Percentiles rank a stretch among this genome's conserved stretches.
Evolutionary conservation across 352 stramenopile species (phyloP).

Genomic region (Elongisporangium prolatum): DNA sequence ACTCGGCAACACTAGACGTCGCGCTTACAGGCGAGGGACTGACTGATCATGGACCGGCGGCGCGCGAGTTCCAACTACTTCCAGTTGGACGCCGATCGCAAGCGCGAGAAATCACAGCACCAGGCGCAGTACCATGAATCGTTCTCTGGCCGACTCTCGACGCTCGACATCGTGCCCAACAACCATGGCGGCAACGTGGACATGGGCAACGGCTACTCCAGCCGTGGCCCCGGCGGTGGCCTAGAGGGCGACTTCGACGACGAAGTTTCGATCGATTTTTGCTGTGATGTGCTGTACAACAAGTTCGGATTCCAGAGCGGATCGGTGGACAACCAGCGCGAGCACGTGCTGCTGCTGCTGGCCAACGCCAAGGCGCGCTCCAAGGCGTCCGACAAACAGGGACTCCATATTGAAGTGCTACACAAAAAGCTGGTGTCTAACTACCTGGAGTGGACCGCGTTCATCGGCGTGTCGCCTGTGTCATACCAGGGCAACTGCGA

Average conservation of each 20-base stretch:
- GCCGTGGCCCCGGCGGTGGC: constrained; percentile 26
- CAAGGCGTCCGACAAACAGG: constrained; percentile 33
- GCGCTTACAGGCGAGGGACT: not conserved
- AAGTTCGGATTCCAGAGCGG: constrained; percentile 77
- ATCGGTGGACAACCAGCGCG: constrained; percentile 69
- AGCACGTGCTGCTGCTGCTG: constrained; percentile 68
- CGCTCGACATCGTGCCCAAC: constrained; percentile 54
- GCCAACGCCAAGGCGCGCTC: constrained; percentile 65
- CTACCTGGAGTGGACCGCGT: constrained; percentile 62
- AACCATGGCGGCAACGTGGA: constrained; percentile 18
- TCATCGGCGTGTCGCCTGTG: constrained; percentile 28
- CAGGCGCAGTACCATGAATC: constrained; percentile 37
- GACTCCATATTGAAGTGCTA: constrained; percentile 42
- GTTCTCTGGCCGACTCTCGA: constrained; percentile 53
- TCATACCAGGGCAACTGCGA: constrained; percentile 34
- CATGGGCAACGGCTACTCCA: constrained; percentile 8
- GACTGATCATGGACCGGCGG: constrained; percentile 30
- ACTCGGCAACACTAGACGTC: not conserved
- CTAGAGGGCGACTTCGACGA: constrained; percentile 68
- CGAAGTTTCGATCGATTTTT: constrained; percentile 67
- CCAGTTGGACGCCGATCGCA: constrained; percentile 67
- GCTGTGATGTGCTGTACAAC: constrained; percentile 61
- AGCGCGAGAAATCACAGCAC: constrained; percentile 42
- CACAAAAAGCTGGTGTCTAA: constrained; percentile 65
- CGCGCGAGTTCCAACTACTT: constrained; percentile 87